Percentiles rank a stretch among this genome's conserved stretches.
These are phyloP conservation scores for Eragrostis curvula DNA, from an alignment of 176 grass and related monocot species.

Conservation along the genomic window DNA sequence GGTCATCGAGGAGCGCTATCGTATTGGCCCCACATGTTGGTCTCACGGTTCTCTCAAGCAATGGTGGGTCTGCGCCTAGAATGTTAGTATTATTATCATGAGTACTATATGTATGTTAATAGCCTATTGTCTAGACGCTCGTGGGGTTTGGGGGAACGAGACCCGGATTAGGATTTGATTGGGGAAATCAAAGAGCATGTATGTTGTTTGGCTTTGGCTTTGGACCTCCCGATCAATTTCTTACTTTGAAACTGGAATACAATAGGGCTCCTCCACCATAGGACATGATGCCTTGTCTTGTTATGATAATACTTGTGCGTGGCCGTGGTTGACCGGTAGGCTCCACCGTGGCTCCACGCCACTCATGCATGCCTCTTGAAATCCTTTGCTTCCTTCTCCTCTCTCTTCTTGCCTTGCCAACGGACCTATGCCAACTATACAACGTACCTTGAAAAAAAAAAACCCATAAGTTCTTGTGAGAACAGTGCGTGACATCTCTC, in stretches of 20 bases:
- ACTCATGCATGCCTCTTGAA: slow-evolving; percentile 7
- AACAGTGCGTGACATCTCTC: too few relatives aligned
- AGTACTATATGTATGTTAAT: too few relatives aligned
- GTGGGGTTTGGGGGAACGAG: slow-evolving; percentile 47
- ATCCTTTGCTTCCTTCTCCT: not conserved
- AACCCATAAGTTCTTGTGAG: too few relatives aligned
- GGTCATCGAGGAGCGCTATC: too few relatives aligned
- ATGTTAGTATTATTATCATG: too few relatives aligned
- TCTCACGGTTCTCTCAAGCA: too few relatives aligned
- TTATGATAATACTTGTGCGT: not conserved
- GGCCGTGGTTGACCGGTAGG: slow-evolving; percentile 52
- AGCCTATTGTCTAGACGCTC: slow-evolving; percentile 27
- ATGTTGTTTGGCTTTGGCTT: slow-evolving; percentile 32
- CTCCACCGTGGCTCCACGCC: slow-evolving; percentile 45
- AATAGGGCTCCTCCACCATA: not conserved
- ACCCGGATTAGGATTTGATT: slow-evolving; percentile 20
- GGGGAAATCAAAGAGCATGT: slow-evolving; percentile 46
- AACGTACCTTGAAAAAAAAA: too few relatives aligned
- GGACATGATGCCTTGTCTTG: slow-evolving; percentile 23
- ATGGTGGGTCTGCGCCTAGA: too few relatives aligned
- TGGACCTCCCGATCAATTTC: not conserved
- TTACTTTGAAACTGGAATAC: not conserved
- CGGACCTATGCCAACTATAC: too few relatives aligned
- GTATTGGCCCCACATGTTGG: too few relatives aligned
- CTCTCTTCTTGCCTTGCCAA: too few relatives aligned